Percentiles rank a stretch among this genome's conserved stretches.
Evolutionary conservation across 306 rosid species (phyloP).

Genomic region (Dalbergia cochinchinensis): DNA sequence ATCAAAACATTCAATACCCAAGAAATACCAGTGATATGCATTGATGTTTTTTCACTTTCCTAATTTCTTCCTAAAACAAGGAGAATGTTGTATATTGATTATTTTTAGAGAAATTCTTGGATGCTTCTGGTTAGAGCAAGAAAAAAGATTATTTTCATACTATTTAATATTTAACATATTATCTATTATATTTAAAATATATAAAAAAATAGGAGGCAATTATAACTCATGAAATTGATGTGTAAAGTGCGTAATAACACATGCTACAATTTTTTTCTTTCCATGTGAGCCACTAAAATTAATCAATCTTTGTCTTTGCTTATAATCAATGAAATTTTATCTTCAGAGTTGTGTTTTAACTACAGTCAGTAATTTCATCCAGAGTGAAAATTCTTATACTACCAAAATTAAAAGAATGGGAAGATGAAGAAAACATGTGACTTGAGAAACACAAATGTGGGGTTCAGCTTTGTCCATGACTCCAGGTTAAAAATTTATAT

Average conservation of each 20-base stretch:
- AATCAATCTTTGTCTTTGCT: neutral
- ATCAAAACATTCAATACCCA: neutral
- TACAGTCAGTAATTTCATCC: neutral
- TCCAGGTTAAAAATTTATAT: no score
- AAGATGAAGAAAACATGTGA: neutral
- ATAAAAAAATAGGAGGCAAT: no score
- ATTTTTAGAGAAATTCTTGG: neutral
- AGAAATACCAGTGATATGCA: constrained; percentile 40
- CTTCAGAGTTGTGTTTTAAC: neutral
- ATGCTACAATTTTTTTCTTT: no score
- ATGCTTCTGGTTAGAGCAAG: no score
- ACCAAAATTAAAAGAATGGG: neutral
- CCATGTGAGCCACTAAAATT: no score
- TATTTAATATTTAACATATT: no score
- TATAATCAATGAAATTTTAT: neutral
- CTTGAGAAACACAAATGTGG: neutral
- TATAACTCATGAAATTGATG: no score
- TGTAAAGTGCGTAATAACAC: no score
- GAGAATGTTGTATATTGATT: neutral
- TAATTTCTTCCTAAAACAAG: neutral
- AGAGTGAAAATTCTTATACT: neutral
- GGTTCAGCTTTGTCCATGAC: no score
- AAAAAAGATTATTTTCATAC: no score
- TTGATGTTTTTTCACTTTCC: neutral
- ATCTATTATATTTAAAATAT: no score